These are phyloP conservation scores for Neonectria neomacrospora DNA, from an alignment of 2,329 filamentous ascomycete genomes.

Conservation along the genomic window DNA sequence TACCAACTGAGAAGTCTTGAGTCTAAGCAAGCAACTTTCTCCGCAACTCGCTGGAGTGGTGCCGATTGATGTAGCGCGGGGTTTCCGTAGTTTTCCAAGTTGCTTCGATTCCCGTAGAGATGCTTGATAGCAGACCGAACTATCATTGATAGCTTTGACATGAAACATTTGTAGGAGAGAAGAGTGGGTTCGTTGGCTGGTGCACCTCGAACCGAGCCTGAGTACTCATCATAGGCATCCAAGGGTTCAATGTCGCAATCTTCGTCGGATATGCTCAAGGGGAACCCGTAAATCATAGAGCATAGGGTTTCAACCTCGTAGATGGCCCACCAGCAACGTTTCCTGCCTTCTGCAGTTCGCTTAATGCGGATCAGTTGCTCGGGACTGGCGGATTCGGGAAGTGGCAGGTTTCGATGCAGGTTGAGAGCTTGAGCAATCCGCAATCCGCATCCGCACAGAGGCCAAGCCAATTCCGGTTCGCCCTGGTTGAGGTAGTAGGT, in stretches of 20 bases:
- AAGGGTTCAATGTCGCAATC: conserved; percentile 48
- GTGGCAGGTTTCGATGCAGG: conserved; percentile 40
- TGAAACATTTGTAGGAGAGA: conserved; percentile 38
- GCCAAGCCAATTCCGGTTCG: conserved; percentile 51
- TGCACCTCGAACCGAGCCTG: conserved; percentile 4
- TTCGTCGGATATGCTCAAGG: conserved; percentile 44
- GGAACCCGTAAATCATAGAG: conserved; percentile 54
- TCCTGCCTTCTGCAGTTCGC: conserved; percentile 41
- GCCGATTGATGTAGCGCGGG: neutral
- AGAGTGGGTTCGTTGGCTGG: conserved; percentile 15
- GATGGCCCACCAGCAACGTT: conserved; percentile 55
- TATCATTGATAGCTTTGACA: conserved; percentile 36
- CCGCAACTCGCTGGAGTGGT: neutral
- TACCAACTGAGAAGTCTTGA: conserved; percentile 18
- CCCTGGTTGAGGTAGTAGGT: conserved; percentile 53
- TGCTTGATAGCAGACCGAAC: conserved; percentile 28
- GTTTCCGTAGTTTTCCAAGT: neutral
- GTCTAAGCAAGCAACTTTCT: conserved; percentile 5
- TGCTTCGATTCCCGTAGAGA: conserved; percentile 27
- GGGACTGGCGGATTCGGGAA: neutral
- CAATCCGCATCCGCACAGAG: conserved; percentile 51
- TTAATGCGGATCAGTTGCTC: neutral
- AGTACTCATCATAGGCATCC: conserved; percentile 41
- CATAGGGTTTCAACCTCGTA: conserved; percentile 55
- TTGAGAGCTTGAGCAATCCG: conserved; percentile 50